phyloP scores from a whole-genome alignment of 2,329 filamentous ascomycete species.

The Zymoseptoria crescenta region DNA sequence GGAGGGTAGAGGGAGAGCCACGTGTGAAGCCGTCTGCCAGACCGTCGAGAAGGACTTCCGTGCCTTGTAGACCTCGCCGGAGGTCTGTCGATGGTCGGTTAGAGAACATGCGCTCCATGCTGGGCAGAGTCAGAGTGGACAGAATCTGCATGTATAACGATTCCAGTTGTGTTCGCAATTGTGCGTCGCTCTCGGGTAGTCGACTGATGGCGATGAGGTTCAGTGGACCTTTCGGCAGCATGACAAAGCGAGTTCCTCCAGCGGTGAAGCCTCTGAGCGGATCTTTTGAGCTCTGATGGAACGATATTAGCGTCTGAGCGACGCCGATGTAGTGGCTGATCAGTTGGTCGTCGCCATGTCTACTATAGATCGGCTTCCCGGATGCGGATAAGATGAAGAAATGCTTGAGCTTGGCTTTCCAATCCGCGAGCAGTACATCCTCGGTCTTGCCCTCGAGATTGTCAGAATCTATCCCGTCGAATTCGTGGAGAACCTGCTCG shows the following conservation, averaged over 20 bases:
- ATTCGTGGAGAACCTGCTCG: conserved; percentile 65
- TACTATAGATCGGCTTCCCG: conserved; percentile 93
- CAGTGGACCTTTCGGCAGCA: conserved; percentile 75
- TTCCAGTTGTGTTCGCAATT: conserved; percentile 80
- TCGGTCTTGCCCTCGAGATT: conserved; percentile 48
- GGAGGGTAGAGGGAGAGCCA: conserved; percentile 78
- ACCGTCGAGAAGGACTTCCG: conserved; percentile 82
- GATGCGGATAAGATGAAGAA: conserved; percentile 94
- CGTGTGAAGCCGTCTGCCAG: conserved; percentile 90
- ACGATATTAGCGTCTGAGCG: conserved; percentile 94
- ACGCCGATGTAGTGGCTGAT: conserved; percentile 93
- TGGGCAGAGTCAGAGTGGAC: conserved; percentile 85
- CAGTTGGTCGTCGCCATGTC: conserved; percentile 81
- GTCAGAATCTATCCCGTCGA: conserved; percentile 62
- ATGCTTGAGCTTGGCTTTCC: conserved; percentile 92
- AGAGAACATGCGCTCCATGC: conserved; percentile 76
- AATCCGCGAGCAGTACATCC: conserved; percentile 55
- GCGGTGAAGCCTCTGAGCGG: conserved; percentile 76
- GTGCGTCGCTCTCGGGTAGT: conserved; percentile 82
- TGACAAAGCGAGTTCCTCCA: conserved; percentile 76
- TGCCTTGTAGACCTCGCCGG: conserved; percentile 80
- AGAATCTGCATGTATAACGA: conserved; percentile 97
- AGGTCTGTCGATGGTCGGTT: conserved; percentile 91
- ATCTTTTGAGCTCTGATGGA: conserved; percentile 77
- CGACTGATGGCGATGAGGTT: conserved; percentile 91